Base-by-base conservation (phyloP, 2,329 filamentous ascomycete genomes). In the Cordyceps fumosorosea region DNA sequence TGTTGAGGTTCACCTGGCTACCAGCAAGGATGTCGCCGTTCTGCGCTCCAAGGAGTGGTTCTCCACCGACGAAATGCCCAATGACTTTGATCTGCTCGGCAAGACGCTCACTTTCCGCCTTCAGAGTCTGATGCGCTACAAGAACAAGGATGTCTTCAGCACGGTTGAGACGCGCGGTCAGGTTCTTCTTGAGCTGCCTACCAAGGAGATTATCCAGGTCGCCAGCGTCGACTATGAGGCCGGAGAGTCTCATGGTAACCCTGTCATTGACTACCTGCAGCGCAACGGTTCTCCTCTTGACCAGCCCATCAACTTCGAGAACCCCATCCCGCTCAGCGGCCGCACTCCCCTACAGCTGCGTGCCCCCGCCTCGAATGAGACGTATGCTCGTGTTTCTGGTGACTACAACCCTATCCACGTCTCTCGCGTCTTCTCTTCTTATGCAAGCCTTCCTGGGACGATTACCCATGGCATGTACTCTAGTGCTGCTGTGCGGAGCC, bases 401-500 rank as follows among this genome's bases (percentile, higher is more conserved):
- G 95, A 99, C 75, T 99, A 92, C 84, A 99, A 99, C 77, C 95
- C 95, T 26, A 99, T 99, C 65, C 95, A 99, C 81, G 95, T 99
- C 51, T 97, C 95, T 14, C 89, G 95, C 62, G 91, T 97, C 61
- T 99, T 99, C 78, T 90, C 95, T 37, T 91, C 87, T 77, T 99
- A 98, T 71, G 96, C 95, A 73, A 95, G 93, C 74, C 83, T 99
- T 18, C 93, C 93, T 1, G 96, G 95, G 56, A 99, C 95, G 51
- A 99, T 99, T 72, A 99, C 95, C 1, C 95, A 99, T 74, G 95
- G 95, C 73, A 99, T 99, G 95, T 99, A 98, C 82, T 96, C 93
- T 1, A 98, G 93, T 76, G 95, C 95, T 67, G 91, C 95, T 44
- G 95, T 99, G 32, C 89, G 96, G 70, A 96, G 92, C 73, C 81